Evolutionary conservation across 2,329 filamentous ascomycete genomes (phyloP), one percentile per base, ranked within the genome.

Genomic region (Sclerotinia trifoliorum): DNA sequence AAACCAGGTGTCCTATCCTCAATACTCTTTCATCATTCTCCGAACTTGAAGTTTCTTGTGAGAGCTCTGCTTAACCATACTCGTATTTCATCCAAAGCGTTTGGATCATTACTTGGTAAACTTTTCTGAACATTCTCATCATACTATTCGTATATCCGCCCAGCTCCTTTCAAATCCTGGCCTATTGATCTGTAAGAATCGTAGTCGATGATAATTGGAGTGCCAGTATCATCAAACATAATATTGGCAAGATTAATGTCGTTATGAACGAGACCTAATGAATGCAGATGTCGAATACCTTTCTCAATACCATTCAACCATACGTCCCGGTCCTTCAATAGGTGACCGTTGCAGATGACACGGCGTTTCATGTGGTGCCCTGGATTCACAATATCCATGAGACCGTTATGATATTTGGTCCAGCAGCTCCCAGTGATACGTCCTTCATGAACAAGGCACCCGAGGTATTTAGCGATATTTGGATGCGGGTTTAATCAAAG

Each of bases 191-290:
- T 73, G 70, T 75, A 78, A 65, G 69, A 72, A 69, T 73, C 76
- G n/a, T 78, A 78, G 71, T 78, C 75, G 32, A 76, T 74, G 1
- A 78, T 65, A 66, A 78, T 62, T 24, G 74, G 64, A 17, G 24
- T 71, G 15, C 68, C 69, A 8, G 75, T 71, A 17, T 75, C 69
- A 26, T 73, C 72, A 35, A 77, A 57, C 74, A 78, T 78, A 48
- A 78, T 75, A 51, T 76, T 78, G 19, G 66, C 55, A 19, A 74
- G 75, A 35, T 73, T 78, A n/a, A 78, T 72, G 32, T 78, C 74
- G 51, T 78, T 77, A 69, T 78, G 75, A 7, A 75, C 70, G 54
- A 76, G 49, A 17, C 73, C 72, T 42, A 78, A 68, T 17, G 70
- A 74, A 58, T 78, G 75, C 3, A 78, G 70, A 71, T 78, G 73